Evolutionary conservation across 2,329 filamentous ascomycete species (phyloP), one percentile per base, ranked within the genome.

Genomic region (Magnaporthiopsis rhizophila): DNA sequence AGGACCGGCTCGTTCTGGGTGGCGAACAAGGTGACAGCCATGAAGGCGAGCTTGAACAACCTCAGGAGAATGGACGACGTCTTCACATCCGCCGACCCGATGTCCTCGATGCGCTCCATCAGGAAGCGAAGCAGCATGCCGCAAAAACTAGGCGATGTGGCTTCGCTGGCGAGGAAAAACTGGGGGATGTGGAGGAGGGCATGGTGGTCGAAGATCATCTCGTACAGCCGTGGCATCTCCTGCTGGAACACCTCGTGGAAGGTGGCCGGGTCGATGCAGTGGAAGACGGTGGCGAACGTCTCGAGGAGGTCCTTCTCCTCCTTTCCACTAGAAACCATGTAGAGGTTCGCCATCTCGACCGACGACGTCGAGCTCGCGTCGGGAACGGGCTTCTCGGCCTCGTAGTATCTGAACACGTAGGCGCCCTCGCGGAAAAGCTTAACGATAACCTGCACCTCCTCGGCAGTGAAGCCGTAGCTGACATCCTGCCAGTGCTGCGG

Each of bases 241-340:
- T 93, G 91, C 73, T 97, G 91, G 75, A 99, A 99, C 57, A 99
- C 92, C 78, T 99, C 95, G 71, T 99, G 93, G 74, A 99, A 99
- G 0, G 94, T 97, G 13, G 96, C 95, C 2, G 95, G 95, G 72
- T 99, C 95, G 68, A 99, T 95, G 76, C 94, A 96, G 74, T 99
- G 95, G 73, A 99, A 99, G 34, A 99, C 93, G 0, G 95, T 98
- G 2, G 94, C 95, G 74, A 99, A 99, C 2, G 92, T 96, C 79
- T 99, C 96, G 8, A 99, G 82, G 11, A 99, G 83, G 64, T 99
- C 95, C 74, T 99, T 99, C 76, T 99, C 96, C 73, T 99, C 96
- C 71, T 96, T 96, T 66, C 87, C 90, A 74, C 92, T 96, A 0
- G 92, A 94, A 58, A 95, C 88, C 85, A 97, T 96, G 74, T 96